Percentiles rank a stretch among this genome's conserved stretches.
phyloP scores from a whole-genome alignment of 2,329 filamentous ascomycete genomes.

The Polychaeton citri region DNA sequence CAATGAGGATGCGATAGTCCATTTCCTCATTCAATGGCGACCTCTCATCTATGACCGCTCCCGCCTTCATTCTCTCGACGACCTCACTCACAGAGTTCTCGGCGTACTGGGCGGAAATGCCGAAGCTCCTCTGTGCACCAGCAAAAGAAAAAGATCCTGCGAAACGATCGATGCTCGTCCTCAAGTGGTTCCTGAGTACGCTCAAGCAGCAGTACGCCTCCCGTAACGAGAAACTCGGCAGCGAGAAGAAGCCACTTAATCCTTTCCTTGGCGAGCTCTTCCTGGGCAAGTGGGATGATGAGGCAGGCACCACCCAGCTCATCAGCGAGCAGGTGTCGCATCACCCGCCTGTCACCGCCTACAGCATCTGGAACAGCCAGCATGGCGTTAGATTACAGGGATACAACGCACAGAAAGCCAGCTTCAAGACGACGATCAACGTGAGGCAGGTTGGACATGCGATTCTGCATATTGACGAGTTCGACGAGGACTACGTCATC shows the following conservation, averaged over 20 bases:
- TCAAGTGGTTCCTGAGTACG: conserved; percentile 92
- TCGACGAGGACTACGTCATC: conserved; percentile 69
- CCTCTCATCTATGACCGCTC: conserved; percentile 42
- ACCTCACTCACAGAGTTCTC: conserved; percentile 44
- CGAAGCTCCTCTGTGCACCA: conserved; percentile 62
- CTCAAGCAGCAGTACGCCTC: conserved; percentile 74
- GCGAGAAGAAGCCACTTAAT: conserved; percentile 96
- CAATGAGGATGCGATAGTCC: conserved; percentile 22
- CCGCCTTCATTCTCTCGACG: conserved; percentile 42
- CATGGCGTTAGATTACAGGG: conserved; percentile 65
- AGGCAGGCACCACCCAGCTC: conserved; percentile 67
- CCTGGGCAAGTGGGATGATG: conserved; percentile 77
- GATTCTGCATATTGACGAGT: conserved; percentile 57
- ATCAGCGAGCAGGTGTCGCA: conserved; percentile 95
- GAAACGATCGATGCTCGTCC: conserved; percentile 72
- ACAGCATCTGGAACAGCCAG: conserved; percentile 77
- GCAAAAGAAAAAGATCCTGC: conserved; percentile 65
- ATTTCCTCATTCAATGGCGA: conserved; percentile 44
- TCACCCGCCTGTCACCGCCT: conserved; percentile 89
- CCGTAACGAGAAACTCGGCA: conserved; percentile 66
- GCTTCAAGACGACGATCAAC: conserved; percentile 84
- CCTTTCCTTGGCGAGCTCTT: conserved; percentile 94
- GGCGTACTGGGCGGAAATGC: conserved; percentile 45
- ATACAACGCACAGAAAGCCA: conserved; percentile 94
- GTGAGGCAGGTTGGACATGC: conserved; percentile 73